These are phyloP conservation scores for Amanita fuliginea DNA, from an alignment of 768 basidiomycete species.

Conservation along the genomic window DNA sequence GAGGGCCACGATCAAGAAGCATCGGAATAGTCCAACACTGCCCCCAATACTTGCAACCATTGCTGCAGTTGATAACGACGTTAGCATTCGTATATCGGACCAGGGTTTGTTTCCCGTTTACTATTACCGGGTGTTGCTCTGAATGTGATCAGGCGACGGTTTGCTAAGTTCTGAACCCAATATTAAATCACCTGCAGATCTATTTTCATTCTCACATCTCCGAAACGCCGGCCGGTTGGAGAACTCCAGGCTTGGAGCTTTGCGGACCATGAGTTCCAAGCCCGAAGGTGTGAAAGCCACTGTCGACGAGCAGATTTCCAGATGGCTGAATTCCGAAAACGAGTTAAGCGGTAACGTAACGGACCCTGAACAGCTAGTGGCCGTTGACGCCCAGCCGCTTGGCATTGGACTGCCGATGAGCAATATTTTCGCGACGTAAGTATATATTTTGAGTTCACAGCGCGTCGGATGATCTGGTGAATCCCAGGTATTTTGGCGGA, in stretches of 20 bases:
- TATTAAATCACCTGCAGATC: conserved; percentile 56
- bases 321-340: conserved; percentile 26
- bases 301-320: conserved; percentile 64
- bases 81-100: conserved; percentile 83
- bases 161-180: conserved; percentile 34
- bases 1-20: conserved; percentile 49
- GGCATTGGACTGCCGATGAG: conserved; percentile 86
- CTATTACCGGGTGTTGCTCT: conserved; percentile 6
- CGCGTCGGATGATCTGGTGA: neutral
- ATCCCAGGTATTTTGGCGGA: conserved; percentile 68
- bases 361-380: conserved; percentile 31
- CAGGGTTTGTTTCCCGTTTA: conserved; percentile 40
- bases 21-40: conserved; percentile 27
- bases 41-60: conserved; percentile 72
- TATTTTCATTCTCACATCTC: conserved; percentile 85
- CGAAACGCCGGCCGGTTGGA: conserved; percentile 67
- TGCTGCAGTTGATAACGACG: conserved; percentile 58
- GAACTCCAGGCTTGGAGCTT: conserved; percentile 52
- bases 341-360: conserved; percentile 10
- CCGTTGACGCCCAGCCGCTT: conserved; percentile 48
- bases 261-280: conserved; percentile 51
- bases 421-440: conserved; percentile 75
- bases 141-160: conserved; percentile 50
- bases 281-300: conserved; percentile 64
- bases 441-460: neutral